Evolutionary conservation across 2,329 filamentous ascomycete species (phyloP), one percentile per base, ranked within the genome.

Genomic region (Fusarium marasasianum): DNA sequence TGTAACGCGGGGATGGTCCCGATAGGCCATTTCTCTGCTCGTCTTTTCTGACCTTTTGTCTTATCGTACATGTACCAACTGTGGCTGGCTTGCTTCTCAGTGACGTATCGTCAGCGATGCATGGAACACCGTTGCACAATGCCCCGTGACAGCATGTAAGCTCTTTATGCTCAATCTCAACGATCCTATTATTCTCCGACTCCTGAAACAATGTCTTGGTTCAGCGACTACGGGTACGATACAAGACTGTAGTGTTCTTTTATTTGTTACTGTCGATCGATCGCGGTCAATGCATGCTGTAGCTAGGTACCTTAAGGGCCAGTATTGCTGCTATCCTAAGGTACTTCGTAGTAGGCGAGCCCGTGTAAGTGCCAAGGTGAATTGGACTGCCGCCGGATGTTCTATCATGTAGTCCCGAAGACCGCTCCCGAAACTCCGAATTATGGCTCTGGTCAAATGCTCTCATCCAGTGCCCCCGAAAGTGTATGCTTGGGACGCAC

Each of bases 1-100:
- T 26, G 51, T 58, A 45, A 26, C 47, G 41, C 73, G 76, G 76
- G 74, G 71, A 66, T 71, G 59, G 48, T 74, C 69, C 76, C 76
- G 66, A 78, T 78, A 75, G 75, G 76, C 53, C 44, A 54, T 66
- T 43, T 43, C 50, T 45, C 45, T 62, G 35, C 63, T 55, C 62
- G 62, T 50, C 22, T 53, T 47, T 31, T 54, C 62, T 65, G 40
- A 43, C 40, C n/a, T 35, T 66, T 73, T 69, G 59, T 53, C 68
- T 73, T 58, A 59, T 73, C 57, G 40, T 53, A 58, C 64, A 67
- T 51, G 35, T 41, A 55, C 35, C 20, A 24, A 41, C 58, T 66
- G 55, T 56, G 44, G 26, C 57, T 57, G 61, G 43, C 53, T 58
- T 63, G 47, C 51, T 56, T 62, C 35, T 62, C 55, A 35, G 51